These are phyloP conservation scores for Furcasterigmium furcatum DNA, from an alignment of 2,329 filamentous ascomycete genomes.

Conservation along the genomic window DNA sequence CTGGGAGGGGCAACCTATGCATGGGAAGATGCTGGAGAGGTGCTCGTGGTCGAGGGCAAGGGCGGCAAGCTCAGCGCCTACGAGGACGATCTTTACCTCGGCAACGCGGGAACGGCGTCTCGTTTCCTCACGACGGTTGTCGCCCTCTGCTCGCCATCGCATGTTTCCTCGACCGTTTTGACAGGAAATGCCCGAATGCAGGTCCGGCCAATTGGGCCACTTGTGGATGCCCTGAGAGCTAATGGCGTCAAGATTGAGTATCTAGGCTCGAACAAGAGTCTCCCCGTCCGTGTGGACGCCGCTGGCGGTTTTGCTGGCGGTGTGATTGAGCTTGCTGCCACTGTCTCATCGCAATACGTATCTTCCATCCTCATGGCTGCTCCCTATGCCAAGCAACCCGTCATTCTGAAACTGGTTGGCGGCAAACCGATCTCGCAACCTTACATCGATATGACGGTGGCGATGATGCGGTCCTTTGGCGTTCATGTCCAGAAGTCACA, in stretches of 20 bases:
- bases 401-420: conserved; percentile 87
- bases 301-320: conserved; percentile 82
- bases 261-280: conserved; percentile 75
- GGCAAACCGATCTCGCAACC: conserved; percentile 95
- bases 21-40: conserved; percentile 93
- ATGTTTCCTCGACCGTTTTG: conserved; percentile 68
- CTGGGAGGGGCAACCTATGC: conserved; percentile 84
- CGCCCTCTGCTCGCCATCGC: conserved; percentile 70
- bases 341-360: conserved; percentile 98
- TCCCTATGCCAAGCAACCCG: conserved; percentile 90
- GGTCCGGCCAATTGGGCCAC: conserved; percentile 84
- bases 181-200: conserved; percentile 98
- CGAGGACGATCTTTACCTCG: conserved; percentile 77
- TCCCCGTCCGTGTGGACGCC: conserved; percentile 80
- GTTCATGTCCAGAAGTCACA: conserved; percentile 73
- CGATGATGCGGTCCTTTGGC: conserved; percentile 95
- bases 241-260: conserved; percentile 91
- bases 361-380: conserved; percentile 96
- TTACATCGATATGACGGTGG: conserved; percentile 98
- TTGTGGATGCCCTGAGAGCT: conserved; percentile 82
- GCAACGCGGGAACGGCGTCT: conserved; percentile 94
- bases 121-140: conserved; percentile 92
- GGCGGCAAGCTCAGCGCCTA: conserved; percentile 82
- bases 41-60: conserved; percentile 84
- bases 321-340: conserved; percentile 86